A percentile compares a stretch with the other conserved stretches of the same genome.
These are phyloP conservation scores for Phoma sp. DNA, from an alignment of 2,329 filamentous ascomycete genomes.

Conservation along the genomic window DNA sequence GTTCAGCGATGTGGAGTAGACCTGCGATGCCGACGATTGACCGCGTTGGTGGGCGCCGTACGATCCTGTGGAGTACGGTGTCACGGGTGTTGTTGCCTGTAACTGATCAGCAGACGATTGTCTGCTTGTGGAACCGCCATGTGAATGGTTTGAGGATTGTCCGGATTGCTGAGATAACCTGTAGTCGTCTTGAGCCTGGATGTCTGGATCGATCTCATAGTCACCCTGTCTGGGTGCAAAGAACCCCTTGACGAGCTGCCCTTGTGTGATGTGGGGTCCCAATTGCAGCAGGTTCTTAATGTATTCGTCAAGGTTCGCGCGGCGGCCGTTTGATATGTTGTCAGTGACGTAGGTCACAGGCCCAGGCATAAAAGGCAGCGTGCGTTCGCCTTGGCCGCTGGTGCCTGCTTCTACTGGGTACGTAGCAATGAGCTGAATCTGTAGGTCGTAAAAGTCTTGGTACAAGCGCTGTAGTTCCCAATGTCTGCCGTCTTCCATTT, in stretches of 20 bases:
- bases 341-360: slow-evolving; percentile 99
- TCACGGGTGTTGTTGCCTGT: slow-evolving; percentile 45
- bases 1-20: slow-evolving; percentile 37
- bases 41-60: slow-evolving; percentile 53
- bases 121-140: slow-evolving; percentile 41
- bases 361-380: slow-evolving; percentile 95
- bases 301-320: slow-evolving; percentile 93
- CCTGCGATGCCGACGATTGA: slow-evolving; percentile 42
- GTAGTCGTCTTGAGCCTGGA: slow-evolving; percentile 69
- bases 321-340: slow-evolving; percentile 89
- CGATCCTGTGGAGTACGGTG: slow-evolving; percentile 43
- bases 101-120: slow-evolving; percentile 49
- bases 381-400: slow-evolving; percentile 73
- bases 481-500: slow-evolving; percentile 85
- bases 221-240: slow-evolving; percentile 90
- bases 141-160: slow-evolving; percentile 46
- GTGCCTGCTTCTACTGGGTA: slow-evolving; percentile 95
- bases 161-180: slow-evolving; percentile 68
- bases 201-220: slow-evolving; percentile 83
- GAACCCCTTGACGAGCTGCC: slow-evolving; percentile 84
- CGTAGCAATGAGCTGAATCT: slow-evolving; percentile 89
- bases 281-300: slow-evolving; percentile 89
- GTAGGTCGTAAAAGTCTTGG: slow-evolving; percentile 98
- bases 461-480: slow-evolving; percentile 97
- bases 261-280: slow-evolving; percentile 82